Percentiles rank a stretch among this genome's conserved stretches.
These are phyloP conservation scores for Phytophthora crassamura DNA, from an alignment of 352 stramenopile species.

Conservation along the genomic window DNA sequence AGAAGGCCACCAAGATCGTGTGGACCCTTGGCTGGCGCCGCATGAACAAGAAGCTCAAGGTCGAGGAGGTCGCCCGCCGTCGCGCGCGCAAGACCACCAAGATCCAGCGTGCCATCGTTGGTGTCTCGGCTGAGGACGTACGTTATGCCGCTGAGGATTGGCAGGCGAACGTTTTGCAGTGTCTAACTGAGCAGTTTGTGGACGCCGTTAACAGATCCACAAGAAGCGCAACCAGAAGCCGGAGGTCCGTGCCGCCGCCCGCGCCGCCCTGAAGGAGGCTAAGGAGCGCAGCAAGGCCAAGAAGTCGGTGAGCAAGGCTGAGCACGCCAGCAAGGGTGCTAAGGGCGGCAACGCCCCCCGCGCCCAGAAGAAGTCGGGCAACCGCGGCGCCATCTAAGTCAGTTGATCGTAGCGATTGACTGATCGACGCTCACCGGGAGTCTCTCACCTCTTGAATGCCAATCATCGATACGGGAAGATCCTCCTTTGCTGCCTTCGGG, in stretches of 20 bases:
- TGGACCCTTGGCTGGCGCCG: slow-evolving; percentile 98
- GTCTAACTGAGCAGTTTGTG: neutral
- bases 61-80: slow-evolving; percentile 85
- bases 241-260: slow-evolving; percentile 90
- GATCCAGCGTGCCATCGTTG: slow-evolving; percentile 97
- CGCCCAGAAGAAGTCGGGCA: slow-evolving; percentile 90
- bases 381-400: slow-evolving; percentile 89
- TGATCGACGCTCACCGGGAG: slow-evolving; percentile 32
- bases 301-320: slow-evolving; percentile 67
- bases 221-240: slow-evolving; percentile 98
- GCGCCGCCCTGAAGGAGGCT: slow-evolving; percentile 93
- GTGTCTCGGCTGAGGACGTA: slow-evolving; percentile 95
- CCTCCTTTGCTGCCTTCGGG: slow-evolving; percentile 35
- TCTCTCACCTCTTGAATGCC: slow-evolving; percentile 43
- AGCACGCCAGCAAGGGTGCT: slow-evolving; percentile 62
- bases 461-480: slow-evolving; percentile 43
- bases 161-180: neutral
- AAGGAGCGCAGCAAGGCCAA: slow-evolving; percentile 92
- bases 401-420: slow-evolving; percentile 34
- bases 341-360: slow-evolving; percentile 74
- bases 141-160: slow-evolving; percentile 12
- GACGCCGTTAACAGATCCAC: slow-evolving; percentile 80
- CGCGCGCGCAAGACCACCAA: slow-evolving; percentile 95
- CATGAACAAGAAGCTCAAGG: slow-evolving; percentile 99
- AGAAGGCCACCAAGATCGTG: slow-evolving; percentile 99